Conservation (phyloP, 345 rosid species). For the Balakata baccata region DNA sequence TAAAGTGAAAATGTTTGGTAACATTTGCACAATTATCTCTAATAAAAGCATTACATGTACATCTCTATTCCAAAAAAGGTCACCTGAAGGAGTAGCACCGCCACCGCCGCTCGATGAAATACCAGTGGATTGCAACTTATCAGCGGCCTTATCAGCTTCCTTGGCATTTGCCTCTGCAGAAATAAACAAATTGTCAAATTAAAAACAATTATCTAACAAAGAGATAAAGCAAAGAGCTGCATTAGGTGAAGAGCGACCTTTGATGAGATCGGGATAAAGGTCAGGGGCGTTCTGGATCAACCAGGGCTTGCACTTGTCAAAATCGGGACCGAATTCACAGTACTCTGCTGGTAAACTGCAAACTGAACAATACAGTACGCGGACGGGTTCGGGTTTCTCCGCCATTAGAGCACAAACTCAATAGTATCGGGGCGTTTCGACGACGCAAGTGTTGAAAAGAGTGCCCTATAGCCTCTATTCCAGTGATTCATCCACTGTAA, state of each 20-base stretch:
- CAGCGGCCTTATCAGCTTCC: constrained; percentile 61
- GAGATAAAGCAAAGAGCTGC: neutral
- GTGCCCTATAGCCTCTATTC: too few species aligned
- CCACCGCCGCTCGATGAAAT: constrained; percentile 54
- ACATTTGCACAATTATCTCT: too few species aligned
- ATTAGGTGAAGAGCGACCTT: neutral
- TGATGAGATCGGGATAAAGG: constrained; percentile 81
- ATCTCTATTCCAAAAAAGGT: constrained; percentile 1
- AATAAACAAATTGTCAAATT: neutral
- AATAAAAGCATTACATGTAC: neutral
- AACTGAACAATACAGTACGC: constrained; percentile 70
- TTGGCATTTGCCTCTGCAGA: constrained; percentile 56
- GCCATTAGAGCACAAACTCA: constrained; percentile 35
- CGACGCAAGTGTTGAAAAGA: constrained; percentile 3
- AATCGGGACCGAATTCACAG: constrained; percentile 93
- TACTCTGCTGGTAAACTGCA: constrained; percentile 91
- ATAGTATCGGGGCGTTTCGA: constrained; percentile 4
- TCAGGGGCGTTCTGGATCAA: constrained; percentile 71
- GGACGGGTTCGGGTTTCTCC: constrained; percentile 63
- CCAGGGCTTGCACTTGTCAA: constrained; percentile 94
- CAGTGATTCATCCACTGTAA: neutral
- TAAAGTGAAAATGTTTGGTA: too few species aligned
- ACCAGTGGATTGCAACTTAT: constrained; percentile 63
- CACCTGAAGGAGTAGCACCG: constrained; percentile 47
- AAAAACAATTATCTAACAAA: neutral